phyloP scores from a whole-genome alignment of 1,139 yeast species.

The Candida freyschussii region DNA sequence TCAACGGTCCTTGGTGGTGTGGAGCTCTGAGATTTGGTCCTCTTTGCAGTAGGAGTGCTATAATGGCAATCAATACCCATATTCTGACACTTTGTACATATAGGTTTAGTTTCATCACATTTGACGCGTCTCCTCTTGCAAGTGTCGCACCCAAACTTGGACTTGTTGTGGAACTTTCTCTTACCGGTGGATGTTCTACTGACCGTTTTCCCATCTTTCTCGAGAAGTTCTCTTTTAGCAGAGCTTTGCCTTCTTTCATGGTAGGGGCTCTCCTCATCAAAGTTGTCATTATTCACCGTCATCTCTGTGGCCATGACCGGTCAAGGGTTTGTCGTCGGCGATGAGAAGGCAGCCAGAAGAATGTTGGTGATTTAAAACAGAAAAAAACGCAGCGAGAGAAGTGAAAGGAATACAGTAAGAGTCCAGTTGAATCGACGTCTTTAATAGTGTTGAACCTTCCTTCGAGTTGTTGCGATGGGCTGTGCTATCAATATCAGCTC shows the following conservation, averaged over 20 bases:
- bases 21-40: slow-evolving; percentile 8
- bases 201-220: slow-evolving; percentile 34
- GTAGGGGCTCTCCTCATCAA: slow-evolving; percentile 3
- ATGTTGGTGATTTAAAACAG: background rate
- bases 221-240: slow-evolving; percentile 26
- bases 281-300: background rate
- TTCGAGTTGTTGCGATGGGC: no score
- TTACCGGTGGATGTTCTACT: slow-evolving; percentile 41
- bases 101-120: slow-evolving; percentile 84
- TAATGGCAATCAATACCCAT: slow-evolving; percentile 76
- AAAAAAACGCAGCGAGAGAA: background rate
- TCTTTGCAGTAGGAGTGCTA: slow-evolving; percentile 21
- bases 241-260: slow-evolving; percentile 20
- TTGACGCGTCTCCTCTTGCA: slow-evolving; percentile 87
- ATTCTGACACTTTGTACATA: slow-evolving; percentile 71
- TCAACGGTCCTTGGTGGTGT: slow-evolving; percentile 1
- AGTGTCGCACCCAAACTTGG: slow-evolving; percentile 82
- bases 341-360: no score
- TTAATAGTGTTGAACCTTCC: slow-evolving; percentile 1
- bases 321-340: no score
- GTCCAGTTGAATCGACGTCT: slow-evolving; percentile 25
- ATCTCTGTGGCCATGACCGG: background rate
- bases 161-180: slow-evolving; percentile 78
- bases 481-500: no score
- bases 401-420: slow-evolving; percentile 1